phyloP scores from a whole-genome alignment of 1,284 basidiomycete genomes.

The Pseudozyma sp. region DNA sequence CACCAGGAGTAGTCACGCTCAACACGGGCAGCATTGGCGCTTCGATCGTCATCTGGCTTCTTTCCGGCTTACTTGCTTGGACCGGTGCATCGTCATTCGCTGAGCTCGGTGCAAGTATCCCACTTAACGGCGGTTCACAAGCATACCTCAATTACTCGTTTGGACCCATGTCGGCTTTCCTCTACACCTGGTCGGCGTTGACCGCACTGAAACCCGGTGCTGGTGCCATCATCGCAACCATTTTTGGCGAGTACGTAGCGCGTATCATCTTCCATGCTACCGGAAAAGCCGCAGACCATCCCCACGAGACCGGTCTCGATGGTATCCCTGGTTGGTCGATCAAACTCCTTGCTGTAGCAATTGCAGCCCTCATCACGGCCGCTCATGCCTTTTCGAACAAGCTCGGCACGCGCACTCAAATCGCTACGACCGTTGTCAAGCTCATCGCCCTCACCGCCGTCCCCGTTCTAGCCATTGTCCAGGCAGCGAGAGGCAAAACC shows the following conservation, averaged over 20 bases:
- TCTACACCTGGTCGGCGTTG: conserved; percentile 69
- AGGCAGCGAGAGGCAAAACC: conserved; percentile 75
- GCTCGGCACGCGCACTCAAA: conserved; percentile 82
- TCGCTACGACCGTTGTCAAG: conserved; percentile 89
- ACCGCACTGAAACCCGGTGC: conserved; percentile 73
- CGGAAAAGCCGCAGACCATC: conserved; percentile 72
- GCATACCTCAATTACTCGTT: conserved; percentile 83
- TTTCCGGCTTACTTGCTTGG: conserved; percentile 62
- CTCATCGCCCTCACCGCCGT: conserved; percentile 77
- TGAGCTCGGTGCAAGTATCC: conserved; percentile 71
- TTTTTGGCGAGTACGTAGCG: conserved; percentile 82
- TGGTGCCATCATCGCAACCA: conserved; percentile 73
- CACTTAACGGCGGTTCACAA: conserved; percentile 72
- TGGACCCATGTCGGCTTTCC: conserved; percentile 76
- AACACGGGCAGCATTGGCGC: conserved; percentile 64
- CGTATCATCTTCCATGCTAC: conserved; percentile 71
- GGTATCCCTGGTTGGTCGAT: conserved; percentile 91
- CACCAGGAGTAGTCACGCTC: conserved; percentile 65
- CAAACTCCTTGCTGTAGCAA: conserved; percentile 83
- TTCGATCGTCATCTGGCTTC: conserved; percentile 62
- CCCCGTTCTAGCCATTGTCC: conserved; percentile 79
- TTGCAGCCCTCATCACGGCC: conserved; percentile 78
- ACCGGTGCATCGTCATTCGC: conserved; percentile 76
- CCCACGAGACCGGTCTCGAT: conserved; percentile 77
- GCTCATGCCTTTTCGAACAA: conserved; percentile 84